phyloP scores from a whole-genome alignment of 192 early-diverging fungal genomes.

The Physocladia obscura region DNA sequence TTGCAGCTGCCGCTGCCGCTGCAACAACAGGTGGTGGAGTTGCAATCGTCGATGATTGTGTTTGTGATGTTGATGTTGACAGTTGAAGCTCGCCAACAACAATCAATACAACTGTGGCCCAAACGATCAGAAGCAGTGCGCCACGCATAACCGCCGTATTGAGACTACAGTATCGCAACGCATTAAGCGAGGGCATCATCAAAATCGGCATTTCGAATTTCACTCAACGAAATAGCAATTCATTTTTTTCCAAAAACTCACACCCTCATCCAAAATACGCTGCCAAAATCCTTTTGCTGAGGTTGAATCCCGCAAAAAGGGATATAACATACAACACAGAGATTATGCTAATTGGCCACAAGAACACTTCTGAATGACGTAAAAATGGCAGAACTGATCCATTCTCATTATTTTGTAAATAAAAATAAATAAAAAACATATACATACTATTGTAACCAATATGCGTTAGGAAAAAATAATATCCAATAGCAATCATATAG shows the following conservation, averaged over 20 bases:
- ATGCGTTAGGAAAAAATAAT: conserved; percentile 89
- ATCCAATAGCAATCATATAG: conserved; percentile 75
- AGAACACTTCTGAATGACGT: conserved; percentile 81
- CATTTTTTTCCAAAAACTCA: not conserved
- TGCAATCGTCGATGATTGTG: too few relatives aligned
- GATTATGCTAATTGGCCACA: conserved; percentile 77
- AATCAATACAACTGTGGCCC: not conserved
- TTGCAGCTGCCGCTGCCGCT: too few relatives aligned
- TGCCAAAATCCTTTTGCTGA: conserved; percentile 71
- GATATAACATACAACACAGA: conserved; percentile 46
- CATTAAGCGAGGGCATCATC: not conserved
- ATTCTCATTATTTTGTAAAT: not conserved
- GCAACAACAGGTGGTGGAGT: too few relatives aligned
- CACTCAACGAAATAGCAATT: not conserved
- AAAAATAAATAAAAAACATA: not conserved
- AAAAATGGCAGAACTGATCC: conserved; percentile 84
- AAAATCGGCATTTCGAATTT: not conserved
- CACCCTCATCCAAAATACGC: conserved; percentile 69
- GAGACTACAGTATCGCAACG: not conserved
- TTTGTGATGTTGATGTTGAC: too few relatives aligned
- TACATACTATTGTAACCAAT: conserved; percentile 85
- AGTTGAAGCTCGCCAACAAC: not conserved
- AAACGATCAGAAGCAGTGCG: not conserved
- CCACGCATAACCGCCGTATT: not conserved
- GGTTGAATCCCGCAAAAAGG: conserved; percentile 55